Evolutionary conservation across 2,329 filamentous ascomycete species (phyloP).

Genomic region (Ceratocystis ficicola): DNA sequence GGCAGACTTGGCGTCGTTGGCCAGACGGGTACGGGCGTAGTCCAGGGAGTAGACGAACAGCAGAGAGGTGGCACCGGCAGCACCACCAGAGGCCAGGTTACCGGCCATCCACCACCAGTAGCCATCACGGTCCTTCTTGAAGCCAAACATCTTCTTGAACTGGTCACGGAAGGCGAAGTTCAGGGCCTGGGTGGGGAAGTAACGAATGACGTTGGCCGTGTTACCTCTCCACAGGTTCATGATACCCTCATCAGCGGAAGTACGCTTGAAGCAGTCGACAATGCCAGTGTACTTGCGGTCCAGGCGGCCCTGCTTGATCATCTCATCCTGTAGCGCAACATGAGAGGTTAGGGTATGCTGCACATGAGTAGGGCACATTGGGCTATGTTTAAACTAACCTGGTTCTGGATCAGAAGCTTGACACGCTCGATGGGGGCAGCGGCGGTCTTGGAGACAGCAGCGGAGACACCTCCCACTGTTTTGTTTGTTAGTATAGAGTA

Average conservation of each 20-base stretch:
- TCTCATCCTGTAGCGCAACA: constrained; percentile 68
- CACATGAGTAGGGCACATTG: neutral
- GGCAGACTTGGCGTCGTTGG: constrained; percentile 99
- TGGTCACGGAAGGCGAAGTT: constrained; percentile 99
- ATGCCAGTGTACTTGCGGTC: constrained; percentile 95
- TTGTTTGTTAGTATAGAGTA: constrained; percentile 25
- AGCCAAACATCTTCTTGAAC: constrained; percentile 99
- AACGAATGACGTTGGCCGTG: constrained; percentile 99
- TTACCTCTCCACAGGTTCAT: constrained; percentile 98
- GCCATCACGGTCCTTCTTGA: constrained; percentile 99
- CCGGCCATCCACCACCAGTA: constrained; percentile 98
- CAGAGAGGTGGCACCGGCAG: constrained; percentile 98
- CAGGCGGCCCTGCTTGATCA: constrained; percentile 97
- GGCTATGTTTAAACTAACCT: constrained; percentile 53
- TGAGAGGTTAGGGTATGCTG: constrained; percentile 27
- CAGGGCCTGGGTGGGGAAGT: constrained; percentile 99
- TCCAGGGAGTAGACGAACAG: constrained; percentile 99
- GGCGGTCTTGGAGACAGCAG: constrained; percentile 99
- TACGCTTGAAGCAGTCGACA: constrained; percentile 87
- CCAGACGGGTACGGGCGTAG: constrained; percentile 99
- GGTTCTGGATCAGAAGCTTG: constrained; percentile 99
- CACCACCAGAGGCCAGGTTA: constrained; percentile 99
- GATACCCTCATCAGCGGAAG: constrained; percentile 79
- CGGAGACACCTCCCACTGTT: constrained; percentile 98
- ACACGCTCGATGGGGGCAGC: constrained; percentile 99